Percentiles rank a stretch among this genome's conserved stretches.
These are phyloP conservation scores for Ramaria rubella DNA, from an alignment of 768 basidiomycete species.

Conservation along the genomic window DNA sequence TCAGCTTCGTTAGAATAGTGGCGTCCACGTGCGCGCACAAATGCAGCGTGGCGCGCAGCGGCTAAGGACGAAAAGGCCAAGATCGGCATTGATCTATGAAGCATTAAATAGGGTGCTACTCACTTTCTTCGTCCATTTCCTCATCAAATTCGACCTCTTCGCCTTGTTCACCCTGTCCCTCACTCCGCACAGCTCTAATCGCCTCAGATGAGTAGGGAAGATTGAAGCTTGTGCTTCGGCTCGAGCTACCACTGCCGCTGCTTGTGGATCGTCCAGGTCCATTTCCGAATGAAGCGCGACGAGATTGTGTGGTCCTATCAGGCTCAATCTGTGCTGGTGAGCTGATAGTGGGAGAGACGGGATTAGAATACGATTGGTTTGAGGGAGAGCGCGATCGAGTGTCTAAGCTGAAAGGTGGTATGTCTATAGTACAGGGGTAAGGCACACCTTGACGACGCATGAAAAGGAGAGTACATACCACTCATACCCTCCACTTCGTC, in stretches of 20 bases:
- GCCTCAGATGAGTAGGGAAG: slow-evolving; percentile 62
- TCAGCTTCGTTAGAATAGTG: slow-evolving; percentile 91
- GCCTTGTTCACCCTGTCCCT: slow-evolving; percentile 41
- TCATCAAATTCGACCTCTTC: slow-evolving; percentile 56
- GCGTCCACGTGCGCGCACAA: slow-evolving; percentile 70
- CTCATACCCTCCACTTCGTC: slow-evolving; percentile 65
- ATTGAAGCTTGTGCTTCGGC: slow-evolving; percentile 80
- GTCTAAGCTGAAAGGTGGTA: slow-evolving; percentile 67
- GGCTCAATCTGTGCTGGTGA: slow-evolving; percentile 43
- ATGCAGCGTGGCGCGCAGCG: slow-evolving; percentile 74
- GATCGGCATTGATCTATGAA: neutral
- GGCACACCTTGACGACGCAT: neutral
- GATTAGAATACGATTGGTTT: slow-evolving; percentile 27
- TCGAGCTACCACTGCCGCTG: slow-evolving; percentile 41
- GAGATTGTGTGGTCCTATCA: slow-evolving; percentile 36
- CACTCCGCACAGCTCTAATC: slow-evolving; percentile 42
- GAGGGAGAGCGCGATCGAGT: slow-evolving; percentile 45
- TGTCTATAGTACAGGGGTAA: slow-evolving; percentile 54
- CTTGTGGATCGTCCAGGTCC: slow-evolving; percentile 13
- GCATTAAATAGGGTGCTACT: slow-evolving; percentile 22
- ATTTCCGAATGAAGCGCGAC: slow-evolving; percentile 62
- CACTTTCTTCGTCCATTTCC: slow-evolving; percentile 87
- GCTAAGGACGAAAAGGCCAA: slow-evolving; percentile 36
- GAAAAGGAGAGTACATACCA: slow-evolving; percentile 43
- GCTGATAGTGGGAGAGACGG: slow-evolving; percentile 4